Percentiles rank a stretch among this genome's conserved stretches.
Evolutionary conservation across 768 basidiomycete genomes (phyloP).

Genomic region (Mycena chlorophos): DNA sequence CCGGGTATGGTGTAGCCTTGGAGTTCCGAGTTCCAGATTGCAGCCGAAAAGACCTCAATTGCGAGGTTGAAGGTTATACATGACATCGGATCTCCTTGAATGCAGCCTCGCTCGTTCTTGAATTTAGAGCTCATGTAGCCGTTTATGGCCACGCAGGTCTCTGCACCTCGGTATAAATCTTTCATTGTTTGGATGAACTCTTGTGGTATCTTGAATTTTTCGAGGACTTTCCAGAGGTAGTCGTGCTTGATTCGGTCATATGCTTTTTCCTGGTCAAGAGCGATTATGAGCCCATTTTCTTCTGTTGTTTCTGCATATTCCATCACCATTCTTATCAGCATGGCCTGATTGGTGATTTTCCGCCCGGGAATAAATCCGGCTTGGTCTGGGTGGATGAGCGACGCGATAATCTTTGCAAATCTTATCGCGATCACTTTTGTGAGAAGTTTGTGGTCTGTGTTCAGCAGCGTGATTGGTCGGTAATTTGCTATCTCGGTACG

Average conservation of each 20-base stretch:
- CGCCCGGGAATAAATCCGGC: slow-evolving; percentile 24
- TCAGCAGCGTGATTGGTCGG: neutral
- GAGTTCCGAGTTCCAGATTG: neutral
- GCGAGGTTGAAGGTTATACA: neutral
- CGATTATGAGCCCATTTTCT: too few species aligned
- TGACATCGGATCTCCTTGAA: neutral
- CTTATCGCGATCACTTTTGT: neutral
- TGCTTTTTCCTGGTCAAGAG: too few species aligned
- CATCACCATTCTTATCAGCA: neutral
- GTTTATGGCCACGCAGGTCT: neutral
- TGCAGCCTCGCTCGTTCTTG: neutral
- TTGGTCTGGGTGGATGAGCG: neutral
- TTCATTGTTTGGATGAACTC: neutral
- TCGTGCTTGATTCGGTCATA: neutral
- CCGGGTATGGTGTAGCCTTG: neutral
- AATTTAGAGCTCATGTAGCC: neutral
- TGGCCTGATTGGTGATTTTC: neutral
- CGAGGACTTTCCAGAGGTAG: neutral
- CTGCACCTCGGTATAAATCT: neutral
- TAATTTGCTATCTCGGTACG: neutral
- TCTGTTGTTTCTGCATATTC: neutral
- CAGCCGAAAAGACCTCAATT: neutral
- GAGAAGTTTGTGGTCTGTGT: neutral
- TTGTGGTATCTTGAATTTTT: neutral
- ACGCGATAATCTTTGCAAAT: neutral